Percentiles rank a stretch among this genome's conserved stretches.
phyloP scores from a whole-genome alignment of 176 grass and related monocot species.

The Pontederia crassipes region DNA sequence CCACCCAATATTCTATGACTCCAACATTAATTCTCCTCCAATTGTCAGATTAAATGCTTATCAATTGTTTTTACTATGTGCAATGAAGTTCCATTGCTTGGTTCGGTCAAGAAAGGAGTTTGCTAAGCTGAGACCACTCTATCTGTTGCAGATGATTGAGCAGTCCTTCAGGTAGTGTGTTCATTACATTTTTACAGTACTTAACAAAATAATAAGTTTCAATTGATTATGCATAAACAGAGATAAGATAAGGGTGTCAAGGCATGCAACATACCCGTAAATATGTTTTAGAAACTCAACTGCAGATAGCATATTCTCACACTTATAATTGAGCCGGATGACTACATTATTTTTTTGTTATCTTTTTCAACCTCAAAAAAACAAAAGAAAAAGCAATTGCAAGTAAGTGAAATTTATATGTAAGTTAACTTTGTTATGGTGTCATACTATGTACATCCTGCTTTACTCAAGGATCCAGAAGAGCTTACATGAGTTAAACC shows the following conservation, averaged over 20 bases:
- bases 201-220: neutral
- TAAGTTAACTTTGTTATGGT: no score
- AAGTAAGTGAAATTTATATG: no score
- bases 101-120: slow-evolving; percentile 20
- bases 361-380: no score
- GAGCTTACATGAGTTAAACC: no score
- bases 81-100: slow-evolving; percentile 95
- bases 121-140: slow-evolving; percentile 13
- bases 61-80: slow-evolving; percentile 70
- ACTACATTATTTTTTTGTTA: no score
- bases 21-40: slow-evolving; percentile 57
- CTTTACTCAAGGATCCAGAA: no score
- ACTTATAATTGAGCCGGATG: no score
- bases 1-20: slow-evolving; percentile 79
- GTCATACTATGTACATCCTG: no score
- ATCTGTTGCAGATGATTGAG: slow-evolving; percentile 48
- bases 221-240: neutral
- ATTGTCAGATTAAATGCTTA: slow-evolving; percentile 68
- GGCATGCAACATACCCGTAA: neutral
- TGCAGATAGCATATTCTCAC: no score
- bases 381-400: no score
- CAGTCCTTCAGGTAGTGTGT: slow-evolving; percentile 50
- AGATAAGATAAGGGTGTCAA: neutral
- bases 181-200: neutral
- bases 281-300: no score